Conservation (phyloP, 805 yeast genomes). For the Saccharomycopsis guyanensis region DNA sequence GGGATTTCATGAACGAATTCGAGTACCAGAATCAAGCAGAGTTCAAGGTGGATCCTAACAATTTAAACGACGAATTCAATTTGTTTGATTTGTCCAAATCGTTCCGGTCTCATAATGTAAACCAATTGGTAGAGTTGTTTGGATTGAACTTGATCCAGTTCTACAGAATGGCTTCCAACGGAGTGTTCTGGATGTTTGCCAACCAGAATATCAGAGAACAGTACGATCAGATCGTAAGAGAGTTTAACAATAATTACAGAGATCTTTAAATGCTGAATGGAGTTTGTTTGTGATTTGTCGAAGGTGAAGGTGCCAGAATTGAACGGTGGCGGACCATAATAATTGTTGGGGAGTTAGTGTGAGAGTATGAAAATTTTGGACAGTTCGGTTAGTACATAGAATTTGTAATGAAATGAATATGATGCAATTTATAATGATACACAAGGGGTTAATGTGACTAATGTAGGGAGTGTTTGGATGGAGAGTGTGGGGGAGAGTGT, state of each 20-base stretch:
- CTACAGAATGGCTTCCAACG: slow-evolving; percentile 6
- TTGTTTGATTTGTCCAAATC: neutral
- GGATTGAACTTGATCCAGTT: slow-evolving; percentile 13
- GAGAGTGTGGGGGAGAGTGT: no score
- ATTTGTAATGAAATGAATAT: no score
- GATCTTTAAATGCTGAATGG: slow-evolving; percentile 3
- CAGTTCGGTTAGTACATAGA: no score
- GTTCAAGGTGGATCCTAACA: neutral
- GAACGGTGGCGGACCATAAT: no score
- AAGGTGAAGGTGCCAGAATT: no score
- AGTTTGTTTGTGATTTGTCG: no score
- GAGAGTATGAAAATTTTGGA: no score
- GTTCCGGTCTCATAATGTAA: slow-evolving; percentile 4
- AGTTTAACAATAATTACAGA: slow-evolving; percentile 5
- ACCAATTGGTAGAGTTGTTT: slow-evolving; percentile 12
- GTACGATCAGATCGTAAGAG: slow-evolving; percentile 3
- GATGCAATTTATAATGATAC: no score
- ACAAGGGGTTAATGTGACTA: no score
- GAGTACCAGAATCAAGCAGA: neutral
- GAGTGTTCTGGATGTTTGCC: neutral
- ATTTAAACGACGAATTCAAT: neutral
- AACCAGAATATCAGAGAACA: slow-evolving; percentile 3
- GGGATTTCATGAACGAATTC: slow-evolving; percentile 2
- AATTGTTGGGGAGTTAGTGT: no score
- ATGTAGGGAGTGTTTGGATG: no score